Evolutionary conservation across 2,329 filamentous ascomycete genomes (phyloP).

Genomic region (Davidsoniella neocaledoniae): DNA sequence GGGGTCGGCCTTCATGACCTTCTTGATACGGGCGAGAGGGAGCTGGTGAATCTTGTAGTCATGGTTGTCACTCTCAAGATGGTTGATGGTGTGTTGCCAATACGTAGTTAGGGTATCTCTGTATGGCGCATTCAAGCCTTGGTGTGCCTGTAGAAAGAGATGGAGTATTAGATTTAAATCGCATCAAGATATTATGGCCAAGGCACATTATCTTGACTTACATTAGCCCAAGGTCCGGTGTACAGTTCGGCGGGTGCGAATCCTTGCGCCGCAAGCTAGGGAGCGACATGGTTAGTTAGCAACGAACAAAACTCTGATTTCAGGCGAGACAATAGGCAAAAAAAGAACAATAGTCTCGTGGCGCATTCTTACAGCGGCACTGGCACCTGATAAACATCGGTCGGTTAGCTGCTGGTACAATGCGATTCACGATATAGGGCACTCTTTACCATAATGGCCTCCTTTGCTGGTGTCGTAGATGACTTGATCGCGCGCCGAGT

Average conservation of each 20-base stretch:
- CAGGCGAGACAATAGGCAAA: not conserved
- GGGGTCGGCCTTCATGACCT: slow-evolving; percentile 98
- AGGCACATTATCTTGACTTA: slow-evolving; percentile 26
- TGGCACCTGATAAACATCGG: slow-evolving; percentile 26
- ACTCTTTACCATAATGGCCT: slow-evolving; percentile 53
- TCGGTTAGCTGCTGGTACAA: not conserved
- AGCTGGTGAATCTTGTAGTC: slow-evolving; percentile 98
- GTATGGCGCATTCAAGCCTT: slow-evolving; percentile 81
- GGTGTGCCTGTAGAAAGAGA: slow-evolving; percentile 52
- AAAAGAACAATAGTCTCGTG: not conserved
- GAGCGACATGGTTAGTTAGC: slow-evolving; percentile 10
- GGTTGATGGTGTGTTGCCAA: slow-evolving; percentile 96
- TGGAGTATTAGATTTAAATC: not conserved
- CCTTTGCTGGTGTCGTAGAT: slow-evolving; percentile 59
- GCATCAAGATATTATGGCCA: not conserved
- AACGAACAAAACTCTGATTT: not conserved
- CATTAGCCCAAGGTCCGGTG: slow-evolving; percentile 89
- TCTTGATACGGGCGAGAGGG: slow-evolving; percentile 95
- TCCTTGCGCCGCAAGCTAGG: slow-evolving; percentile 66
- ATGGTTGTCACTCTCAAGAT: slow-evolving; percentile 85
- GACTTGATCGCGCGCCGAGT: slow-evolving; percentile 16
- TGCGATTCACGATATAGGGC: not conserved
- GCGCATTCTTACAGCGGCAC: slow-evolving; percentile 24
- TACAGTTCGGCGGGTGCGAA: slow-evolving; percentile 89
- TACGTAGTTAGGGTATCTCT: slow-evolving; percentile 97